Evolutionary conservation across 2,329 filamentous ascomycete genomes (phyloP).

Genomic region (Ceratocystis variospora): DNA sequence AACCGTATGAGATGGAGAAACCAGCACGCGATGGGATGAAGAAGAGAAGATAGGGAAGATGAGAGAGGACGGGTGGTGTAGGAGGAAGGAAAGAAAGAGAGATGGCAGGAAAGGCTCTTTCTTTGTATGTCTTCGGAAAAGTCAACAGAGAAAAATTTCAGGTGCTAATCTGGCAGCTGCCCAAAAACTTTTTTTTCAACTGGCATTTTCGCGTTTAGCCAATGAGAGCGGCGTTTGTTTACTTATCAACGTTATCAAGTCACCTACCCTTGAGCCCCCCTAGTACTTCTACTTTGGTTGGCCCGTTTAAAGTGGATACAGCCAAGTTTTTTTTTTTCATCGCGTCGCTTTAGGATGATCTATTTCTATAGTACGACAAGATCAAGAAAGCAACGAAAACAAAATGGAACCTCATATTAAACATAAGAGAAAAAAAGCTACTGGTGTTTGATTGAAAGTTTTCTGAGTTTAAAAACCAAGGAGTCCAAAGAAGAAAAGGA

Average conservation of each 20-base stretch:
- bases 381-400: neutral
- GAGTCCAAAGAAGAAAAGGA: too few relatives aligned
- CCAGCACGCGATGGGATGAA: constrained; percentile 12
- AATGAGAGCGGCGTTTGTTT: constrained; percentile 2
- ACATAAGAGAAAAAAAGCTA: too few relatives aligned
- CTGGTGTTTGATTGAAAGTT: too few relatives aligned
- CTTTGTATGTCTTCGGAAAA: constrained; percentile 6
- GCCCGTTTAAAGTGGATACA: neutral
- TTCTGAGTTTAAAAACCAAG: too few relatives aligned
- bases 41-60: neutral
- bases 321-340: neutral
- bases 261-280: constrained; percentile 13
- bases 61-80: constrained; percentile 3
- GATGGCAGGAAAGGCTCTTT: constrained; percentile 18
- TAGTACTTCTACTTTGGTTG: neutral
- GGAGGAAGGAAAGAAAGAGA: constrained; percentile 6
- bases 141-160: constrained; percentile 13
- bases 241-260: constrained; percentile 14
- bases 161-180: constrained; percentile 11
- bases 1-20: neutral
- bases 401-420: too few relatives aligned
- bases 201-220: constrained; percentile 11
- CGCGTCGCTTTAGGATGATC: neutral
- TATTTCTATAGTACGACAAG: neutral
- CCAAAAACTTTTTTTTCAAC: constrained; percentile 18